Conservation (phyloP, 176 grass and related monocot species). For the Carex kokanica region DNA sequence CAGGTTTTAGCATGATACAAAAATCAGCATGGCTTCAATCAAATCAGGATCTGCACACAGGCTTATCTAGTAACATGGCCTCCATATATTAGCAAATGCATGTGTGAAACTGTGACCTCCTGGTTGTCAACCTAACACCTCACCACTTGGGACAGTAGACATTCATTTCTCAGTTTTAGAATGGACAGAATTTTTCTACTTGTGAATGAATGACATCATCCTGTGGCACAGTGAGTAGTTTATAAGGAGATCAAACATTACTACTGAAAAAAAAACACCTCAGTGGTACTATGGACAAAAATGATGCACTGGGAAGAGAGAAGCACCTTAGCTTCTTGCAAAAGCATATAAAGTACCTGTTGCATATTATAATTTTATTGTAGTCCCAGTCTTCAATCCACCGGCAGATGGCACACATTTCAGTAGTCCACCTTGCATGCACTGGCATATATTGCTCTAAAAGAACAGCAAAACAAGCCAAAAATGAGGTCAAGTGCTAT, state of each 20-base stretch:
- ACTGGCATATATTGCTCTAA: slow-evolving; percentile 71
- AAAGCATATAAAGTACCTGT: slow-evolving; percentile 50
- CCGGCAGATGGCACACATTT: slow-evolving; percentile 83
- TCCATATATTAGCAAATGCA: slow-evolving; percentile 1
- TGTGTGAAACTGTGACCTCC: not conserved
- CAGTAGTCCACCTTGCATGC: slow-evolving; percentile 84
- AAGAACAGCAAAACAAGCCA: not conserved
- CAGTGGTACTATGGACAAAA: slow-evolving; percentile 1
- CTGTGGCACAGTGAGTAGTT: not conserved
- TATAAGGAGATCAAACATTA: not conserved
- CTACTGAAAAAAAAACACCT: not conserved
- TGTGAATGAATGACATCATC: not conserved
- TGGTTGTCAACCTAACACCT: not conserved
- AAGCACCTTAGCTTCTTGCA: not conserved
- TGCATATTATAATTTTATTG: slow-evolving; percentile 99
- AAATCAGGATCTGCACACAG: not conserved
- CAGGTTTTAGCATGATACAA: not conserved
- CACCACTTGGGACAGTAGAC: not conserved
- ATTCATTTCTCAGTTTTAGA: not conserved
- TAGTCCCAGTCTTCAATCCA: slow-evolving; percentile 99
- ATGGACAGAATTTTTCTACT: not conserved
- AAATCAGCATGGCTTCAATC: not conserved
- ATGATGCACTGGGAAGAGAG: not conserved
- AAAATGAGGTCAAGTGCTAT: not conserved
- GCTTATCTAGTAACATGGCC: not conserved